Conservation (phyloP, 768 basidiomycete species). For the Tubosaeta sp. region DNA sequence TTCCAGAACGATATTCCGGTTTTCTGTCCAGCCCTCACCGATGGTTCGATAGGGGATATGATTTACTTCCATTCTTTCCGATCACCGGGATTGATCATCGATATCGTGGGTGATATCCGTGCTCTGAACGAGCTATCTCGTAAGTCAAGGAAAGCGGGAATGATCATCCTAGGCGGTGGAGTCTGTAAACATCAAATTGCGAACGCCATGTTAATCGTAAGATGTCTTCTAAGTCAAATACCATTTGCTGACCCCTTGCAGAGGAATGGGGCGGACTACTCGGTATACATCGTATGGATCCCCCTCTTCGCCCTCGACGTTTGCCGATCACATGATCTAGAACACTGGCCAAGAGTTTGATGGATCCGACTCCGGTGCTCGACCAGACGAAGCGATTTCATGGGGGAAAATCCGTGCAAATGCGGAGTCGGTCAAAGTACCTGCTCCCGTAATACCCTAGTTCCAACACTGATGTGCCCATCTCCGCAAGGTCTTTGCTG, state of each 20-base stretch:
- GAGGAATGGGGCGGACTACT: slow-evolving; percentile 97
- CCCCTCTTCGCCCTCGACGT: neutral
- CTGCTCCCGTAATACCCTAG: neutral
- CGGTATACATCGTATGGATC: slow-evolving; percentile 81
- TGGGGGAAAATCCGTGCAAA: slow-evolving; percentile 97
- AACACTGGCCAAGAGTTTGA: slow-evolving; percentile 99
- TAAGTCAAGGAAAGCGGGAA: slow-evolving; percentile 88
- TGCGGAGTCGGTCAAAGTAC: slow-evolving; percentile 78
- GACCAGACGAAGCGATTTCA: slow-evolving; percentile 95
- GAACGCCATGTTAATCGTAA: slow-evolving; percentile 98
- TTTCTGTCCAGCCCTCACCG: slow-evolving; percentile 97
- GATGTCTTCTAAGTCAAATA: slow-evolving; percentile 15
- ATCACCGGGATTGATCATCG: slow-evolving; percentile 77
- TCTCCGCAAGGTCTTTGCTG: slow-evolving; percentile 68
- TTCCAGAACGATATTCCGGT: slow-evolving; percentile 94
- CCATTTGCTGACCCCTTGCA: slow-evolving; percentile 28
- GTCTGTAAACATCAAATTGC: slow-evolving; percentile 99
- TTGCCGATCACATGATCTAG: slow-evolving; percentile 33
- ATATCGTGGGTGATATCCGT: slow-evolving; percentile 94
- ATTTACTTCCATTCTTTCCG: slow-evolving; percentile 98
- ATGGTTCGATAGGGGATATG: slow-evolving; percentile 98
- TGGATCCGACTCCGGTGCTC: slow-evolving; percentile 94
- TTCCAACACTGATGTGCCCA: slow-evolving; percentile 3
- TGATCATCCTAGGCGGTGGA: slow-evolving; percentile 97
- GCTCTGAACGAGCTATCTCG: slow-evolving; percentile 85